phyloP scores from a whole-genome alignment of 2,329 filamentous ascomycete genomes.

The Celoporthe dispersa region DNA sequence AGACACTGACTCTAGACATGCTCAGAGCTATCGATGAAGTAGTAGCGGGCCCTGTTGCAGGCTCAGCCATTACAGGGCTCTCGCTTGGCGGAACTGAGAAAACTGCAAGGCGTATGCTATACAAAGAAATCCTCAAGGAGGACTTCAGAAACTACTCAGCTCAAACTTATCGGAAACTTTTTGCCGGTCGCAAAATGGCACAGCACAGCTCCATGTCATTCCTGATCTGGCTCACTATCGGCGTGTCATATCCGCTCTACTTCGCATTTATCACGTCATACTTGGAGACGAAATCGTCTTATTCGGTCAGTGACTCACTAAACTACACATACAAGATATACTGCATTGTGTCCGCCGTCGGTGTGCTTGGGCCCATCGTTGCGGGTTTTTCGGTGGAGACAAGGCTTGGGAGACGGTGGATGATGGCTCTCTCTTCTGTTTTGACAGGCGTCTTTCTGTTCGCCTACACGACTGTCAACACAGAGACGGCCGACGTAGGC shows the following conservation, averaged over 20 bases:
- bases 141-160: conserved; percentile 36
- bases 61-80: neutral
- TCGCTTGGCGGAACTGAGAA: neutral
- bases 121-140: conserved; percentile 32
- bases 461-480: conserved; percentile 48
- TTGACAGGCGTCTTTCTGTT: conserved; percentile 52
- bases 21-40: conserved; percentile 38
- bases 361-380: conserved; percentile 45
- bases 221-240: conserved; percentile 49
- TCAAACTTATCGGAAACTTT: conserved; percentile 40
- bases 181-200: conserved; percentile 39
- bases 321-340: conserved; percentile 43
- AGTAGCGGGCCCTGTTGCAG: neutral
- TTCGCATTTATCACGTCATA: conserved; percentile 53
- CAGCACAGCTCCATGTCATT: conserved; percentile 44
- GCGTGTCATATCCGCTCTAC: conserved; percentile 52
- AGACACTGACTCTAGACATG: conserved; percentile 43
- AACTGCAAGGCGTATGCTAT: conserved; percentile 19
- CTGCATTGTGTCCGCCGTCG: conserved; percentile 43
- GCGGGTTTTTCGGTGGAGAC: conserved; percentile 48
- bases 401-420: conserved; percentile 47
- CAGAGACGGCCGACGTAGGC: conserved; percentile 42
- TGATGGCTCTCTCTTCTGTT: conserved; percentile 49
- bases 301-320: conserved; percentile 35
- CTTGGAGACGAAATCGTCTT: conserved; percentile 43